Percentiles rank a stretch among this genome's conserved stretches.
phyloP scores from a whole-genome alignment of 176 grass and related monocot genomes.

The Cocos nucifera region DNA sequence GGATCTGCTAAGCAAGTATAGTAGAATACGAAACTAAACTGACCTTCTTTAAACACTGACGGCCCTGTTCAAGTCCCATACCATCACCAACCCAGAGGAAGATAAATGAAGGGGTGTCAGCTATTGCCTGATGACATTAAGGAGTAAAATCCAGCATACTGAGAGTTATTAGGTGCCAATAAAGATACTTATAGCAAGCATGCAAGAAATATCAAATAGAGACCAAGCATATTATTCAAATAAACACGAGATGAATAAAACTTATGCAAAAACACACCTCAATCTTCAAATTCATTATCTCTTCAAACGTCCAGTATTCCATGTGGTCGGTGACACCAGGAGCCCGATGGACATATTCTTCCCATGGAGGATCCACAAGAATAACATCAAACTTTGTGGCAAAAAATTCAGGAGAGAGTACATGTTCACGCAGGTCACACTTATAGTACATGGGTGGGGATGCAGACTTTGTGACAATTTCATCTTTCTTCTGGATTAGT shows the following conservation, averaged over 20 bases:
- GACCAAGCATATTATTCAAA: no score
- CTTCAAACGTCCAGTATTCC: conserved; percentile 77
- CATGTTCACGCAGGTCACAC: conserved; percentile 73
- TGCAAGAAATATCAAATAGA: no score
- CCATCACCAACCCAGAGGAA: conserved; percentile 97
- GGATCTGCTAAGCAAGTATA: no score
- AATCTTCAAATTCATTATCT: conserved; percentile 95
- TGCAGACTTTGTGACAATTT: conserved; percentile 69
- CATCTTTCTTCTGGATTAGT: conserved; percentile 95
- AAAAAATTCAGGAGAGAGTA: conserved; percentile 83
- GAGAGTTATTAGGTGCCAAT: no score
- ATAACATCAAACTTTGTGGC: conserved; percentile 96
- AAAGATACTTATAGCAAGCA: no score
- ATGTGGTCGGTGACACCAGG: conserved; percentile 90
- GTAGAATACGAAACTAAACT: not conserved
- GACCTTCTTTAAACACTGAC: conserved; percentile 94
- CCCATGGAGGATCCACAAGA: conserved; percentile 98
- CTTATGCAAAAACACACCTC: conserved; percentile 40
- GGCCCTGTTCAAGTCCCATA: conserved; percentile 84
- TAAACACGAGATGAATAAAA: no score
- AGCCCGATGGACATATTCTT: conserved; percentile 84
- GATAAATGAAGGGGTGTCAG: conserved; percentile 92
- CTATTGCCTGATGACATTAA: conserved; percentile 51
- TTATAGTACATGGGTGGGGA: conserved; percentile 82
- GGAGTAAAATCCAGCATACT: no score